Percentiles rank a stretch among this genome's conserved stretches.
Evolutionary conservation across 257 asterid species (phyloP).

Genomic region (Ajuga chamaepitys): DNA sequence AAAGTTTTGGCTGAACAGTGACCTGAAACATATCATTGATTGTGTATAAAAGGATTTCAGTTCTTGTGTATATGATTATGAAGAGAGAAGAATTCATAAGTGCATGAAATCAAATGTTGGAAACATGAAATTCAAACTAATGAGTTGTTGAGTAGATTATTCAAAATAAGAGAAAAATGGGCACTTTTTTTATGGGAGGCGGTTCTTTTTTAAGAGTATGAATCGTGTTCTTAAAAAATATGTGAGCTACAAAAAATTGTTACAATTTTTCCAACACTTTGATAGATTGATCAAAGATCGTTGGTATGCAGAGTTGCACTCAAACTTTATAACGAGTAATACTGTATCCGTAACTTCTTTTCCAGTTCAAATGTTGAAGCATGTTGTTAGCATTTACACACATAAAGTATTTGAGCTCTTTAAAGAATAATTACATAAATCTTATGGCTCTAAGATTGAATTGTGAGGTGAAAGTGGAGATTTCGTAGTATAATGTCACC

Average conservation of each 20-base stretch:
- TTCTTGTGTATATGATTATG: not conserved
- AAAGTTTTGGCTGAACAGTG: not conserved
- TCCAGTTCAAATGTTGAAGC: too few species aligned
- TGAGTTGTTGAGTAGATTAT: not conserved
- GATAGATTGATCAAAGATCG: not conserved
- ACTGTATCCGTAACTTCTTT: not conserved
- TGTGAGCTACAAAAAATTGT: too few species aligned
- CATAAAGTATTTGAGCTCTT: too few species aligned
- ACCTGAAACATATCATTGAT: not conserved
- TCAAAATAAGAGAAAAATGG: too few species aligned
- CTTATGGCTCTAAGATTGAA: too few species aligned
- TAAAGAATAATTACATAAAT: too few species aligned
- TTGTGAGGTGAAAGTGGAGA: too few species aligned
- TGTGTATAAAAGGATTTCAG: too few species aligned
- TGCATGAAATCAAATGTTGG: constrained; percentile 1
- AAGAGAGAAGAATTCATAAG: not conserved
- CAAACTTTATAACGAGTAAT: not conserved
- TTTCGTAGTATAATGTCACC: too few species aligned
- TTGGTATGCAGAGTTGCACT: not conserved
- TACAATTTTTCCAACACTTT: not conserved
- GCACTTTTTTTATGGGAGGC: not conserved
- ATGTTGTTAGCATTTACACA: too few species aligned
- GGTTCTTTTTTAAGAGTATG: not conserved
- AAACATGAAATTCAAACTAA: not conserved
- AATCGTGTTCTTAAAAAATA: not conserved